Base-by-base conservation (phyloP, 495 filamentous ascomycete species). In the Podospora pseudocomata region DNA sequence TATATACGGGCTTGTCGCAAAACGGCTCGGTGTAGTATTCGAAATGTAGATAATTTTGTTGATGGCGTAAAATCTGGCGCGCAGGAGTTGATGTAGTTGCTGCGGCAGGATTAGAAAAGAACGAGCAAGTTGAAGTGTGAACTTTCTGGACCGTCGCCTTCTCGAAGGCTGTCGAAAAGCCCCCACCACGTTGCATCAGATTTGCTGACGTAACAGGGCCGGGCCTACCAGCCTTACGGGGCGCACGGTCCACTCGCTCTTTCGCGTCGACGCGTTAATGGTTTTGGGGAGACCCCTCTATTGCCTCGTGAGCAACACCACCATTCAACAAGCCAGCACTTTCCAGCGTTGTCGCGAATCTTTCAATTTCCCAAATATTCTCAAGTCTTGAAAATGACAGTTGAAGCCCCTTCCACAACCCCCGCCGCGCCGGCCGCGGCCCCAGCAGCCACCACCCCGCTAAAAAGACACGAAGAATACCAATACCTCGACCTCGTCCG, bases 401-500 rank as follows among this genome's bases (percentile, higher is more conserved):
- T 63, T 11, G 53, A 39, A 19, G n/a, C 44, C 28, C 30, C 23
- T 15, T 28, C 13, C 13, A n/a, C 13, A 15, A n/a, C 66, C 28
- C 20, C 49, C 3, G 27, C 49, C 3, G 27, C 30, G 26, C 49
- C 59, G 19, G n/a, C 20, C 32, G 26, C 63, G 26, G 19, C 19
- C 13, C 60, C 61, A 30, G 26, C 23, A 23, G 20, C 20, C n/a
- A n/a, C 13, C n/a, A 15, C 66, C 54, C 20, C 69, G 16, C 18
- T 39, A 0, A 64, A 64, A 19, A 68, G 73, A 18, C 68, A 75
- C 65, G 76, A 78, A 67, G 75, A 77, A 57, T 68, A 74, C 61
- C 73, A 77, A 63, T 76, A 77, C 62, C 73, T 77, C 66, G 75
- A 77, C 30, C 67, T 78, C 2, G 73, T 75, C 56, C 71, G 75